Percentiles rank a stretch among this genome's conserved stretches.
phyloP scores from a whole-genome alignment of 2,329 filamentous ascomycete genomes.

The Pyrenochaeta sp. region DNA sequence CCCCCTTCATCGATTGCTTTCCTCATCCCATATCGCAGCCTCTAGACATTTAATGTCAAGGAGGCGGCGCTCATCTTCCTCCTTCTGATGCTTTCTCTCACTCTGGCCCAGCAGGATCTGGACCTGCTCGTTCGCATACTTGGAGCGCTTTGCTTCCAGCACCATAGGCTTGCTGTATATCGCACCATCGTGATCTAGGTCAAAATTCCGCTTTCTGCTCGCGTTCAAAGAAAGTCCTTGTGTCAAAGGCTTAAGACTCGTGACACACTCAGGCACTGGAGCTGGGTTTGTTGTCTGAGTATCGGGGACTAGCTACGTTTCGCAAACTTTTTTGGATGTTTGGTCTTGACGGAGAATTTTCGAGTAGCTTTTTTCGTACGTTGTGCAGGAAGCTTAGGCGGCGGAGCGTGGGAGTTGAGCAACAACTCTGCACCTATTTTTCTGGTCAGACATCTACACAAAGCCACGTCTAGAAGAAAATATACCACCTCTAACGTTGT shows the following conservation, averaged over 20 bases:
- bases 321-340: background rate
- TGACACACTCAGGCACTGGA: background rate
- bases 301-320: background rate
- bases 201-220: background rate
- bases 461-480: background rate
- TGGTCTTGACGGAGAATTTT: background rate
- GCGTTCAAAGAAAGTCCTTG: too few relatives aligned
- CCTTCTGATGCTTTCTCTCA: background rate
- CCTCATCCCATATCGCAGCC: background rate
- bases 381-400: background rate
- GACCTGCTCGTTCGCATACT: background rate
- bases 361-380: background rate
- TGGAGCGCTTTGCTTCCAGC: background rate
- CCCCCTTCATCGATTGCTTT: background rate
- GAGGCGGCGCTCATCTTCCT: background rate
- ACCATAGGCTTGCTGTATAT: background rate
- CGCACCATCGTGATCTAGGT: background rate
- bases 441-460: background rate
- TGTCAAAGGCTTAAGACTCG: background rate
- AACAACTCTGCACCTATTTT: background rate
- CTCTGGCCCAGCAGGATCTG: background rate
- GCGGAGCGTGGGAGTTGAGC: background rate
- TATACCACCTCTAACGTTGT: background rate
- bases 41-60: background rate
- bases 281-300: background rate